Evolutionary conservation across 2,329 filamentous ascomycete genomes (phyloP), one percentile per base, ranked within the genome.

Genomic region (Paraphaeosphaeria sporulosa): DNA sequence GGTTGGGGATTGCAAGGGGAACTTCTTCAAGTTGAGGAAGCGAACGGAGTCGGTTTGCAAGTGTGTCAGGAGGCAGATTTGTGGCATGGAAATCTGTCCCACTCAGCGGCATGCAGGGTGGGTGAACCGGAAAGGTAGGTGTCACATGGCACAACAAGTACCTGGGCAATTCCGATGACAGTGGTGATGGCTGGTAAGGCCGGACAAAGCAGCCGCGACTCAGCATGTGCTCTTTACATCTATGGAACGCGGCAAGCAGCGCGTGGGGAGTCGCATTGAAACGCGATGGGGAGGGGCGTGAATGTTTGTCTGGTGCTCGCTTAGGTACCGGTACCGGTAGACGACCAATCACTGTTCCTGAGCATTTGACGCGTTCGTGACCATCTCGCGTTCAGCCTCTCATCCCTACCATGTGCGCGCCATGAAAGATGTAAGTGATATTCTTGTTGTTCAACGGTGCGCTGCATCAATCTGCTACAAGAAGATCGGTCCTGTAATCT

Each of bases 31-130:
- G 42, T 44, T 44, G 50, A 40, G 25, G 13, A 43, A 27, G 17
- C 3, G 13, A 52, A 19, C 42, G 32, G 17, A 43, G 25, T 15
- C 15, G 32, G 51, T 15, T 43, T 36, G 38, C 30, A 44, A 48
- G 49, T 42, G 50, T 52, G 51, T 58, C 55, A 56, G 57, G 55
- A 55, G 58, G 57, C 58, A 38, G 52, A 44, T 10, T n/a, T 55
- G 40, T 38, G 51, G 44, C 44, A 60, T 60, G 58, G 52, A 58
- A 58, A 67, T 65, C 64, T 66, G 23, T 57, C 50, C 50, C 30
- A 38, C 56, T 48, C 57, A 61, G 59, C 59, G 55, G 61, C 46
- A 58, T 59, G 15, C 23, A 47, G 44, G 44, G 44, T 47, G 44
- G 44, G 30, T 13, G 44, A 21, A 15, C 48, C 34, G 48, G 48